Evolutionary conservation across 1,284 basidiomycete genomes (phyloP).

Genomic region (Malassezia psittaci): DNA sequence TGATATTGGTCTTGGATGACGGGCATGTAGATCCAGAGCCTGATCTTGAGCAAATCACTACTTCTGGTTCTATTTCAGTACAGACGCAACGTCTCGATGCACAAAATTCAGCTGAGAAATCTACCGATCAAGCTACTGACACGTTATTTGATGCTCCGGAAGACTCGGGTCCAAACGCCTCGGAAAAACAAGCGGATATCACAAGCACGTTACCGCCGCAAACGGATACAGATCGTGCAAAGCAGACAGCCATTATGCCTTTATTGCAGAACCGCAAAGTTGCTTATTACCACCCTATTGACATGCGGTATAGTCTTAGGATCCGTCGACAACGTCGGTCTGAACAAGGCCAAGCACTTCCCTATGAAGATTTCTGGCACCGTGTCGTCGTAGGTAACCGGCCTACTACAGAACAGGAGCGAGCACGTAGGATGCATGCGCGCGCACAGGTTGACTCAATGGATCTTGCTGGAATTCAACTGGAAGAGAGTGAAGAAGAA

Average conservation of each 20-base stretch:
- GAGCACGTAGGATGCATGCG: conserved; percentile 19
- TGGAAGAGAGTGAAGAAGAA: conserved; percentile 25
- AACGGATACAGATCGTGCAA: conserved; percentile 24
- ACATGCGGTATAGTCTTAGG: conserved; percentile 36
- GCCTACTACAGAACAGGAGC: conserved; percentile 24
- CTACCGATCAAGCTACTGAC: conserved; percentile 7
- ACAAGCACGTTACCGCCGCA: conserved; percentile 27
- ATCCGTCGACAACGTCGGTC: conserved; percentile 29
- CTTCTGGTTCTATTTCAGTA: conserved; percentile 17
- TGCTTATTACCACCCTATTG: conserved; percentile 41
- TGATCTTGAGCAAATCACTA: conserved; percentile 23
- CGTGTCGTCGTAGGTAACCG: conserved; percentile 28
- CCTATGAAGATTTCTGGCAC: conserved; percentile 38
- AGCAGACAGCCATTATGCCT: conserved; percentile 22
- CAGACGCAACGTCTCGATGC: conserved; percentile 21
- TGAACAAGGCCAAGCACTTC: conserved; percentile 13
- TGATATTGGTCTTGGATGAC: conserved; percentile 35
- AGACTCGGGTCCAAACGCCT: neutral
- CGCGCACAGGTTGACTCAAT: conserved; percentile 30
- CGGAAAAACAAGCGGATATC: neutral
- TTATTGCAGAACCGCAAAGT: conserved; percentile 24
- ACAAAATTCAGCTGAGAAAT: conserved; percentile 3
- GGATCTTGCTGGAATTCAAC: conserved; percentile 23
- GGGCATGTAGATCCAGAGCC: conserved; percentile 30
- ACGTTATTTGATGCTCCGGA: neutral